Conservation (phyloP, 257 asterid genomes). For the Lavandula angustifolia region DNA sequence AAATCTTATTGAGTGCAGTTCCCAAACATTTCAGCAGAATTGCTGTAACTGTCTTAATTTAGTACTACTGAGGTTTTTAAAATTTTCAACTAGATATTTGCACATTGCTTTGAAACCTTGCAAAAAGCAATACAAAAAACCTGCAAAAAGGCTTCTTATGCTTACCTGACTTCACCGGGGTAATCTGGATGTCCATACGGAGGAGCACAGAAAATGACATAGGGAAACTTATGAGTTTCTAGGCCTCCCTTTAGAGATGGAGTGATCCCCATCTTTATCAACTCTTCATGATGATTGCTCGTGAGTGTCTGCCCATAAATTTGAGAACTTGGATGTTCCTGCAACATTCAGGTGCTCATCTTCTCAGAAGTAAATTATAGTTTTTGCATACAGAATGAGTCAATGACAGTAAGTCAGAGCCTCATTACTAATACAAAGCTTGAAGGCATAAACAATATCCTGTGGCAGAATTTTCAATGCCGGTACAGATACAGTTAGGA, state of each 20-base stretch:
- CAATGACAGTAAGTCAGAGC: not conserved
- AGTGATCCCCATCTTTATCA: slow-evolving; percentile 67
- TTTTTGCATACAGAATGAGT: slow-evolving; percentile 7
- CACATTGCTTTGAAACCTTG: slow-evolving; percentile 6
- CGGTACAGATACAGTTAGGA: not conserved
- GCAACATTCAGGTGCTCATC: slow-evolving; percentile 30
- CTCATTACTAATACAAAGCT: not conserved
- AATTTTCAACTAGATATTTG: too few relatives aligned
- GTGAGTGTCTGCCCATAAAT: slow-evolving; percentile 82
- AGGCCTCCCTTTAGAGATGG: slow-evolving; percentile 65
- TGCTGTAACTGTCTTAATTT: not conserved
- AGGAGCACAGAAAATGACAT: slow-evolving; percentile 93
- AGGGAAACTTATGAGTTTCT: slow-evolving; percentile 60
- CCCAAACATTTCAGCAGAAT: not conserved
- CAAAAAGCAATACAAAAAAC: slow-evolving; percentile 8
- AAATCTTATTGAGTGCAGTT: not conserved
- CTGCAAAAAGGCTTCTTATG: not conserved
- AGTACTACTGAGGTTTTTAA: not conserved
- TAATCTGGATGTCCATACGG: slow-evolving; percentile 71
- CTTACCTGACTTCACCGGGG: slow-evolving; percentile 83
- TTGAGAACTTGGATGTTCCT: slow-evolving; percentile 82
- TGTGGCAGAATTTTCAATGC: not conserved
- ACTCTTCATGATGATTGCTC: slow-evolving; percentile 78
- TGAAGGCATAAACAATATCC: slow-evolving; percentile 1
- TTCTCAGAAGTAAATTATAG: slow-evolving; percentile 3